Conservation (phyloP, 148 eudicot species). For the Rhododendron ferrugineum region DNA sequence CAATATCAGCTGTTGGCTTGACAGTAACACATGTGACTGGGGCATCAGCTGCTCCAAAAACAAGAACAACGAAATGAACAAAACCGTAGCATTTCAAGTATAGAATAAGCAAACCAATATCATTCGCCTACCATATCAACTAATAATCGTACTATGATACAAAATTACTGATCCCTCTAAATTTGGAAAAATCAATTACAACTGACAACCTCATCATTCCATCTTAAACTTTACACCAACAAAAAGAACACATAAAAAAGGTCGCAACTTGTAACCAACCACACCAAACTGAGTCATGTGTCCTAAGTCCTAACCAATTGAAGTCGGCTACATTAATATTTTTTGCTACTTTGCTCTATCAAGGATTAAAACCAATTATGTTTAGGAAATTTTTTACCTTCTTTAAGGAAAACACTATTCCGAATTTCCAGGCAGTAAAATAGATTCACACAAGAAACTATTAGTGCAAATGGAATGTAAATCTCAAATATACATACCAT, state of each 20-base stretch:
- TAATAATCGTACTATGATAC: not conserved
- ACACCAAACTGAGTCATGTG: not conserved
- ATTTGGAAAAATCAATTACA: not conserved
- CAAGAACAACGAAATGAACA: conserved; percentile 10
- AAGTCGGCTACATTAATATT: no score
- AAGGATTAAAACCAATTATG: no score
- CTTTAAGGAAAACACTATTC: not conserved
- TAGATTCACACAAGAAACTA: not conserved
- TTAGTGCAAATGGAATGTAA: not conserved
- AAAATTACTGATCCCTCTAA: not conserved
- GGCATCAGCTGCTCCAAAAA: conserved; percentile 31
- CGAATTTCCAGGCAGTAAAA: not conserved
- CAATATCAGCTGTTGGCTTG: conserved; percentile 32
- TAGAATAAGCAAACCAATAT: not conserved
- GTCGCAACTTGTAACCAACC: not conserved
- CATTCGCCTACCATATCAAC: not conserved
- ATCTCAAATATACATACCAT: conserved; percentile 35
- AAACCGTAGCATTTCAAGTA: not conserved
- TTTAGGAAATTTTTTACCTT: not conserved
- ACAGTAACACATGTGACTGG: conserved; percentile 18
- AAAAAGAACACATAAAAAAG: not conserved
- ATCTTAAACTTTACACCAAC: not conserved
- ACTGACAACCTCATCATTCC: not conserved
- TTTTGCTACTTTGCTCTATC: no score
- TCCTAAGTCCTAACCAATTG: not conserved